Base-by-base conservation (phyloP, 2,329 filamentous ascomycete species). In the Verticillium isaacii region DNA sequence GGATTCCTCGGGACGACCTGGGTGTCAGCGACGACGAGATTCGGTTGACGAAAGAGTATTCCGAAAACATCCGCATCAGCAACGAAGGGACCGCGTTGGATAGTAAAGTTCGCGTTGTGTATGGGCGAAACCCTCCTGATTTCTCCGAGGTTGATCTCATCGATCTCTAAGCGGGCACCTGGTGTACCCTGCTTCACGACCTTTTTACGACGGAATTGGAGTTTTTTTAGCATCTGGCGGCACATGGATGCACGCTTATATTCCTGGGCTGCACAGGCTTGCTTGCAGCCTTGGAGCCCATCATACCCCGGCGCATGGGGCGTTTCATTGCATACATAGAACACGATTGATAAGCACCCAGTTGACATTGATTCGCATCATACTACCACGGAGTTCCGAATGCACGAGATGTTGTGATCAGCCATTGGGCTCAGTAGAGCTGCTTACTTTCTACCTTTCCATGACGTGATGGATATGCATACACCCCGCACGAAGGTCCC, bases 21-120 rank as follows among this genome's bases (percentile, higher is more conserved):
- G 95, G 95, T 5, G 85, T 99, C 62, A 93, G 91, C 66, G 92
- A 96, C 68, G 94, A 98, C 68, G 95, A 99, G 78, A 89, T 98
- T 55, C 82, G 83, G 70, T 83, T 91, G 39, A 97, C 93, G 7
- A 84, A 88, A 66, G 81, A 83, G 57, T 90, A 93, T 72, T 94
- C 89, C 71, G 86, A 91, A 63, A 82, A 87, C 64, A 90, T 98
- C 59, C 97, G 93, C 91, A 93, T 98, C 72, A 96, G 91, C 69
- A 97, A 97, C 74, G 90, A 96, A 73, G 93, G 93, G 62, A 93
- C 94, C 23, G 91, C 92, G 11, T 79, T 98, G 68, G 92, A 97
- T 77, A 90, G 87, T 61, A 93, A 92, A 74, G 86, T 87, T 34
- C 86, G 90, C 19, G 92, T 96, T 5, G 86, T 96, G 41, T 97